A percentile compares a stretch with the other conserved stretches of the same genome.
phyloP scores from a whole-genome alignment of 768 basidiomycete species.

The Hypholoma sublateritium region DNA sequence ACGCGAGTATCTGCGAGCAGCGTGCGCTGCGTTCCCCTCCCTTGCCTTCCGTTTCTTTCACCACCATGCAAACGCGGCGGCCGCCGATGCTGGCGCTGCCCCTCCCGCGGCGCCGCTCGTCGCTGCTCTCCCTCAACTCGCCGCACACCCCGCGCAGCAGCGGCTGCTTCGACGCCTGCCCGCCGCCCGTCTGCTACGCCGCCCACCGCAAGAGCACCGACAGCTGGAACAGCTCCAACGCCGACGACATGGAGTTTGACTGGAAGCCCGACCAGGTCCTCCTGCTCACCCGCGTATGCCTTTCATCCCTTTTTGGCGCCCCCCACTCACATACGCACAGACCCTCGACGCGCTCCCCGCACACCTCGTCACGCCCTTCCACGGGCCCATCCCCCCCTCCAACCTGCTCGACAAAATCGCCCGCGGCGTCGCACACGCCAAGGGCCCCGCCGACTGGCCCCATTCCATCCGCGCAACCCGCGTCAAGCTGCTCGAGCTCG shows the following conservation, averaged over 20 bases:
- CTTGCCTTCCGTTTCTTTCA: slow-evolving; percentile 29
- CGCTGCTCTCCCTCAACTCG: slow-evolving; percentile 46
- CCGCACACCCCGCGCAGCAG: slow-evolving; percentile 59
- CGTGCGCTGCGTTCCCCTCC: slow-evolving; percentile 18
- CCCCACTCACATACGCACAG: slow-evolving; percentile 32
- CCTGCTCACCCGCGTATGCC: slow-evolving; percentile 62
- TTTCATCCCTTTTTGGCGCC: slow-evolving; percentile 9
- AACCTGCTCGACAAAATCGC: slow-evolving; percentile 89
- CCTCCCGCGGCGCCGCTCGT: slow-evolving; percentile 48
- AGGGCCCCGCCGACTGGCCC: slow-evolving; percentile 78
- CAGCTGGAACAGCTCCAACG: slow-evolving; percentile 83
- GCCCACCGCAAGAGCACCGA: slow-evolving; percentile 72
- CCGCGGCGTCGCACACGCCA: slow-evolving; percentile 70
- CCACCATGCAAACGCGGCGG: slow-evolving; percentile 52
- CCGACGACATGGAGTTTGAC: slow-evolving; percentile 63
- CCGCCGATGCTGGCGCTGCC: slow-evolving; percentile 56
- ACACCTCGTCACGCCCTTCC: slow-evolving; percentile 86
- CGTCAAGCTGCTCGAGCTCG: slow-evolving; percentile 76
- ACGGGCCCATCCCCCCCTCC: slow-evolving; percentile 78
- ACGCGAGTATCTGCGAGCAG: slow-evolving; percentile 3
- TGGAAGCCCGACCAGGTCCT: slow-evolving; percentile 77
- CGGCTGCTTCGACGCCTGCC: slow-evolving; percentile 47
- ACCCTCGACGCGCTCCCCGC: slow-evolving; percentile 82
- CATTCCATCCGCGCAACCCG: slow-evolving; percentile 83
- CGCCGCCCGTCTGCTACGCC: slow-evolving; percentile 56